Evolutionary conservation across 768 basidiomycete genomes (phyloP), one percentile per base, ranked within the genome.

Genomic region (Termitomyces sp.): DNA sequence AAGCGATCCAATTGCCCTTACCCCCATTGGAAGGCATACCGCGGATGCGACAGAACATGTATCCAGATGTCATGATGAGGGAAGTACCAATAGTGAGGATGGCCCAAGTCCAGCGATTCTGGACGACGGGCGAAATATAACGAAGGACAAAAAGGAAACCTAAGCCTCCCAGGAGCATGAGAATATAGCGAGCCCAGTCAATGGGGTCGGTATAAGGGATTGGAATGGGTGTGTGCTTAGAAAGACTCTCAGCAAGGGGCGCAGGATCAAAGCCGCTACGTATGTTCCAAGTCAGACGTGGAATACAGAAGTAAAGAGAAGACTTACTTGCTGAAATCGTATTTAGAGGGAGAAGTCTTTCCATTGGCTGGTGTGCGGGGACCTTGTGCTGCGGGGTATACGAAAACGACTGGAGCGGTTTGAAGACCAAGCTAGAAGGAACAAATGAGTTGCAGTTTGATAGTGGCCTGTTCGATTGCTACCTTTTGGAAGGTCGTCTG

Each of bases 1-100:
- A 79, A 9, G 94, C 90, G 65, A 99, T 88, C 89, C 93, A 94
- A 50, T 81, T 75, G 24, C 87, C 85, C 55, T 82, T 79, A 0
- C 76, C 75, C 29, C 83, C 84, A 24, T 75, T 76, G 68, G 83
- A 93, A 3, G 93, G 94, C 48, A 80, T 80, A 33, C 80, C 80
- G 60, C 96, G 87, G 64, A 99, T 99, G 62, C 88, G 89, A 58
- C 90, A 90, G 75, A 96, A 99, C 97, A 99, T 99, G 77, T 85
- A 90, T 8, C 97, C 97, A 9, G 88, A 86, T 22, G 86, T 95
- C 87, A 98, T 96, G 64, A 92, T 73, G 20, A 92, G 87, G 9
- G 85, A 81, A 28, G 83, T 68, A 41, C 87, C 56, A 29, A 86
- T 81, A 41, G 77, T 78, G n/a, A 69, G 69, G 24, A 75, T 65